Base-by-base conservation (phyloP, 345 rosid genomes). In the Populus nigra region DNA sequence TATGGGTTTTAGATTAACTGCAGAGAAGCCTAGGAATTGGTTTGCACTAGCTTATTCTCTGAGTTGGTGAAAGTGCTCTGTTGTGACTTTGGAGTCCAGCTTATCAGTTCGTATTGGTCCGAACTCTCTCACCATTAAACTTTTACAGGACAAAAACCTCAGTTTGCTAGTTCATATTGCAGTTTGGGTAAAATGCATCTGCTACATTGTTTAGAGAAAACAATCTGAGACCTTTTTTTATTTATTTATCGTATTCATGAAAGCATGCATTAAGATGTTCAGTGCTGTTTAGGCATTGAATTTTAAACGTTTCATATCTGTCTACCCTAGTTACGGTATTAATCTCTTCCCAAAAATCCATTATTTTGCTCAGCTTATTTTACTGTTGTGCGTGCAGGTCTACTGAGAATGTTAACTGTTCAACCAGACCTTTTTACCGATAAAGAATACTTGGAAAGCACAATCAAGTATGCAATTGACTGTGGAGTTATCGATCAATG, bases 401-500 rank as follows among this genome's bases (percentile, higher is more conserved):
- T 93, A 20, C 83, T 93, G 87, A 88, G 96, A 90, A 95, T 90
- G 98, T 84, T 95, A 82, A 83, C 96, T 6, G 85, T 89, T 77
- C 92, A 93, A 81, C 88, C 93, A 57, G 84, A 89, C 73, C 93
- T 87, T 68, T 78, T 91, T 36, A 84, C 88, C 47, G 93, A 93
- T 69, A 87, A 87, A 86, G 90, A 83, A 73, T 91, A 88, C 86
- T 65, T 95, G 84, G 91, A 85, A 62, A 89, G 79, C 45, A 72
- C 93, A 12, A 83, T 87, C 78, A 85, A 85, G 79, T 91, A 90
- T 80, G 99, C 97, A 27, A 91, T 93, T 66, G 85, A 91, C 78
- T 90, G 96, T 79, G 99, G 97, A 22, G 92, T 93, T 77, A 81
- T 86, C 69, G 98, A 95, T 76, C 98, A 95, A 71, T 91, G 98